phyloP scores from a whole-genome alignment of 768 basidiomycete genomes.

The Amanita subjunquillea region DNA sequence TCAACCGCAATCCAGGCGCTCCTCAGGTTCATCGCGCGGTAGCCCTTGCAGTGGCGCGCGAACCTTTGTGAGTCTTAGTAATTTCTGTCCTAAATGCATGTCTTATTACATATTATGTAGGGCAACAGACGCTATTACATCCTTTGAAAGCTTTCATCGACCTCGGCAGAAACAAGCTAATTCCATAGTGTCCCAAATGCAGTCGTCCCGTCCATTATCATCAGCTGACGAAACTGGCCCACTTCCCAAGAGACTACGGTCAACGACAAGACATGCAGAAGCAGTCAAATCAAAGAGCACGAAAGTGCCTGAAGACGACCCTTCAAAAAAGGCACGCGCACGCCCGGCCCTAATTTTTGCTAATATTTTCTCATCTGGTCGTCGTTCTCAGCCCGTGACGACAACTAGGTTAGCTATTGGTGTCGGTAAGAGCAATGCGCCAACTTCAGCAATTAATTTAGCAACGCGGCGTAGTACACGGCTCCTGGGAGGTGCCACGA shows the following conservation, averaged over 20 bases:
- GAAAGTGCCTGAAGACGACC: constrained; percentile 58
- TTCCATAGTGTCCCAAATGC: constrained; percentile 31
- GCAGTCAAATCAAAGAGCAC: constrained; percentile 43
- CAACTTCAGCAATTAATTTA: constrained; percentile 28
- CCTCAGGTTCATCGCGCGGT: constrained; percentile 52
- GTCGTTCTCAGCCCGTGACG: constrained; percentile 65
- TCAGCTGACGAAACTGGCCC: constrained; percentile 79
- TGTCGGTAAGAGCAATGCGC: constrained; percentile 40
- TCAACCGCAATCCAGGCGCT: constrained; percentile 43
- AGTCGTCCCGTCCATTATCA: constrained; percentile 59
- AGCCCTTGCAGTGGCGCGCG: constrained; percentile 36
- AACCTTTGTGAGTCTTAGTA: constrained; percentile 43
- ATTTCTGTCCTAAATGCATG: constrained; percentile 8
- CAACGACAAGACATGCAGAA: constrained; percentile 46
- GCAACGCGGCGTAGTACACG: constrained; percentile 67
- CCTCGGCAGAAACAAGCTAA: constrained; percentile 32
- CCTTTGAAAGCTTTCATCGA: constrained; percentile 51
- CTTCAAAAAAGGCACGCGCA: constrained; percentile 85
- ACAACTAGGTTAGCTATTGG: constrained; percentile 47
- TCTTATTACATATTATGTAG: constrained; percentile 21
- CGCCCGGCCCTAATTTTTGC: constrained; percentile 80
- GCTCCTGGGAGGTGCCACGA: constrained; percentile 45
- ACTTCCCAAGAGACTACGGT: constrained; percentile 64
- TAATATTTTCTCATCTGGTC: constrained; percentile 82
- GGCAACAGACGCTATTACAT: constrained; percentile 43